A percentile compares a stretch with the other conserved stretches of the same genome.
Conservation (phyloP, 306 rosid species). For the Styphnolobium japonicum region DNA sequence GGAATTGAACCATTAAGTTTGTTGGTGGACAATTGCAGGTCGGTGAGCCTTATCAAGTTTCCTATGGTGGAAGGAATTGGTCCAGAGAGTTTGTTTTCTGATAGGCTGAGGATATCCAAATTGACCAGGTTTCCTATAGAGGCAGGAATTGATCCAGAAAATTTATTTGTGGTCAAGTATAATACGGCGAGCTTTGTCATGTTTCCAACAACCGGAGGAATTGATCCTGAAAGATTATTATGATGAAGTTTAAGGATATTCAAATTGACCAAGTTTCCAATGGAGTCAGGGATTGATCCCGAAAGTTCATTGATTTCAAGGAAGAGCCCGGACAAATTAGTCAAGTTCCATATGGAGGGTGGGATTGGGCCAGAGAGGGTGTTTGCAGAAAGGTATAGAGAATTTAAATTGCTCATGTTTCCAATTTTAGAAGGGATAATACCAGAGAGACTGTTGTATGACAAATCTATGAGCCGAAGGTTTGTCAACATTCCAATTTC, state of each 20-base stretch:
- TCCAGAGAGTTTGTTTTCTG: not conserved
- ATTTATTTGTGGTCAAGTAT: not conserved
- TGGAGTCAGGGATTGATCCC: no score
- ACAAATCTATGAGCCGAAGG: not conserved
- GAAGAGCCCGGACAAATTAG: no score
- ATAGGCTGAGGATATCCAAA: not conserved
- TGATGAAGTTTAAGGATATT: no score
- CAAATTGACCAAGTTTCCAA: no score
- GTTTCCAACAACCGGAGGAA: not conserved
- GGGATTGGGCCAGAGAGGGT: slow-evolving; percentile 27
- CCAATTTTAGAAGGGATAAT: slow-evolving; percentile 25
- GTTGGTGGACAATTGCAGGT: not conserved
- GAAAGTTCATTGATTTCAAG: no score
- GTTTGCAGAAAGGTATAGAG: not conserved
- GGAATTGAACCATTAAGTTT: no score
- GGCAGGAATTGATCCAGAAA: no score
- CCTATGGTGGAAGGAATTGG: not conserved
- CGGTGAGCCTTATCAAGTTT: not conserved
- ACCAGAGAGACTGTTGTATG: not conserved
- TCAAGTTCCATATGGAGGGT: no score
- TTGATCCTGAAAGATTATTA: not conserved
- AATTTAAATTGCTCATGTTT: slow-evolving; percentile 1
- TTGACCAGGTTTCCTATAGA: no score
- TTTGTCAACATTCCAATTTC: slow-evolving; percentile 28
- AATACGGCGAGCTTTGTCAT: no score